Evolutionary conservation across 441 rosid genomes (phyloP).

Genomic region (Adansonia grandidieri): DNA sequence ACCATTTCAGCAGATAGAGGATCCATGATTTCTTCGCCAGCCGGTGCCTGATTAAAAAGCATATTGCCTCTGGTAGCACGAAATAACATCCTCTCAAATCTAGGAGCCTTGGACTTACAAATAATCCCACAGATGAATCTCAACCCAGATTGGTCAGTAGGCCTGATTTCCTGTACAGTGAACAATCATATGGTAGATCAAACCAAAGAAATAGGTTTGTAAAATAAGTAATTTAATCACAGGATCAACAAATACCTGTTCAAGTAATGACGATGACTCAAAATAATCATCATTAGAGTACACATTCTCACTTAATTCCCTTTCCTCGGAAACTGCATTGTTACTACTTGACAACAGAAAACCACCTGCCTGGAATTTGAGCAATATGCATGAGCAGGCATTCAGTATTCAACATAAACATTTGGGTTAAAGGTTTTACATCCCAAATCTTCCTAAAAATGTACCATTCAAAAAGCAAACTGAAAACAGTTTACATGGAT

Average conservation of each 20-base stretch:
- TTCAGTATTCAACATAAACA: conserved; percentile 10
- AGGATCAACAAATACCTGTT: conserved; percentile 61
- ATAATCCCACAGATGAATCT: conserved; percentile 92
- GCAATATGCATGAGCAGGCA: conserved; percentile 12
- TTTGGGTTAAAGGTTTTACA: neutral
- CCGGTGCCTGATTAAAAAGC: conserved; percentile 92
- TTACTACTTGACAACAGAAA: conserved; percentile 80
- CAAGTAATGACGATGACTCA: conserved; percentile 75
- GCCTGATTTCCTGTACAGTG: conserved; percentile 66
- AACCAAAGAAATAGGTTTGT: conserved; percentile 29
- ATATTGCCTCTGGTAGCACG: conserved; percentile 98
- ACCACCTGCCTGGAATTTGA: conserved; percentile 67
- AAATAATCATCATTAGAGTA: conserved; percentile 52
- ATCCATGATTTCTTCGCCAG: conserved; percentile 92
- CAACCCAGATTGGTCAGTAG: conserved; percentile 79
- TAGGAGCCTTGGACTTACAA: conserved; percentile 71
- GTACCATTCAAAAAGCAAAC: conserved; percentile 1
- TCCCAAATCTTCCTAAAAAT: neutral
- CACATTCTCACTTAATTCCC: conserved; percentile 78
- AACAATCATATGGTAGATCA: conserved; percentile 32
- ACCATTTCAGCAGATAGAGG: conserved; percentile 90
- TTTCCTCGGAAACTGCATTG: conserved; percentile 68
- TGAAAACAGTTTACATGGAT: neutral
- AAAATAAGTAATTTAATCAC: conserved; percentile 25
- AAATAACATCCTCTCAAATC: conserved; percentile 93